Percentiles rank a stretch among this genome's conserved stretches.
phyloP scores from a whole-genome alignment of 495 filamentous ascomycete genomes.

The Trichoderma orchidacearum region DNA sequence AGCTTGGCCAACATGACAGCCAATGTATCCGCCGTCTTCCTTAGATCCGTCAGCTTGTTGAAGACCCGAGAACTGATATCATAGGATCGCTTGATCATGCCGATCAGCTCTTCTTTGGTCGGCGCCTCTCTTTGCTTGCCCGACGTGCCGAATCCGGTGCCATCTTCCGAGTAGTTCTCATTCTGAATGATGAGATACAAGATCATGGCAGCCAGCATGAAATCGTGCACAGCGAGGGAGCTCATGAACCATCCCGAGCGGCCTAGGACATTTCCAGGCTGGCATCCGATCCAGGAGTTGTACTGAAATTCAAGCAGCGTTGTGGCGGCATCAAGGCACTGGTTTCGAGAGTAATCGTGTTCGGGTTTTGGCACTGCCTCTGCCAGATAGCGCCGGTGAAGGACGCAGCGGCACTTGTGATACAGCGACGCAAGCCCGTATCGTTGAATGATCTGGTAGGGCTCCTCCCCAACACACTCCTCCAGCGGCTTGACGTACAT shows the following conservation, averaged over 20 bases:
- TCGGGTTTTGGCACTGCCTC: constrained; percentile 41
- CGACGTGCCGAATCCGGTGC: constrained; percentile 11
- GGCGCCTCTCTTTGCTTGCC: constrained; percentile 7
- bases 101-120: constrained; percentile 14
- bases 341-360: constrained; percentile 52
- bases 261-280: constrained; percentile 23
- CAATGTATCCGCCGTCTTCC: constrained; percentile 12
- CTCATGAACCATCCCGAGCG: constrained; percentile 29
- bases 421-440: constrained; percentile 60
- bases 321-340: constrained; percentile 54
- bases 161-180: constrained; percentile 13
- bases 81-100: constrained; percentile 14
- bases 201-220: constrained; percentile 33
- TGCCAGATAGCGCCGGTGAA: constrained; percentile 60
- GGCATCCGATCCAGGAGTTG: constrained; percentile 19
- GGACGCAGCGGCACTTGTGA: constrained; percentile 56
- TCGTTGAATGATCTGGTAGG: constrained; percentile 51
- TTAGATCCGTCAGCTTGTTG: constrained; percentile 5
- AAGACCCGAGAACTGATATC: constrained; percentile 14
- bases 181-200: constrained; percentile 26
- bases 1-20: constrained; percentile 11
- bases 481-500: constrained; percentile 45
- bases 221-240: constrained; percentile 29
- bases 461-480: constrained; percentile 49
- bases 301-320: constrained; percentile 40